Base-by-base conservation (phyloP, 2,329 filamentous ascomycete genomes). In the Neopestalotiopsis sp. region DNA sequence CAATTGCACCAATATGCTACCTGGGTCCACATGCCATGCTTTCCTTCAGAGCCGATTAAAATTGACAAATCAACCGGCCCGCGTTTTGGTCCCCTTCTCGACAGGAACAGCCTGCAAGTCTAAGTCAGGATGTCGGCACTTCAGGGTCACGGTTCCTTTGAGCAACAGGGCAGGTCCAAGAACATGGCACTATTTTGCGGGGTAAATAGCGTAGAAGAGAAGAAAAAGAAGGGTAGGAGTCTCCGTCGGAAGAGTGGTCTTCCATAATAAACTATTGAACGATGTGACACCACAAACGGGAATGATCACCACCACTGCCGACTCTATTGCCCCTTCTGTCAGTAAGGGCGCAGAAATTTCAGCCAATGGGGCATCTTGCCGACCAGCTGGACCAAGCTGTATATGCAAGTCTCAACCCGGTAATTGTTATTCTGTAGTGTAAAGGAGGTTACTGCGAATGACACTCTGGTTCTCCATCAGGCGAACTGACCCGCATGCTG, bases 271-370 rank as follows among this genome's bases (percentile, higher is more conserved):
- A 40, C 59, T 62, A 62, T 62, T 40, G 59, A 62, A 62, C 30
- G 34, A 20, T 62, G 59, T 34, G 45, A 34, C 28, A 20, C 59
- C 5, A 12, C 17, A 62, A 17, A 10, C 32, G 20, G 59, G 13
- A 62, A 34, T 34, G 59, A 62, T 62, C 59, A 62, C 24, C 59
- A 38, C 32, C 30, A 62, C 17, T 62, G 59, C 59, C 59, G 59
- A 62, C n/a, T 40, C 59, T 30, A 40, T 62, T 62, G 32, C 59
- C n/a, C 32, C n/a, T 42, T 62, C 32, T 34, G 28, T 53, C 14
- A 20, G n/a, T 7, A 17, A 62, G 14, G 32, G 59, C 14, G n/a
- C 30, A 30, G n/a, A 38, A 34, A 59, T 28, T 6, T 34, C 24
- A 28, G 24, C 59, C 59, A 62, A 40, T 62, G 17, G 32, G 30